These are phyloP conservation scores for Alternaria longipes DNA, from an alignment of 2,329 filamentous ascomycete species.

Conservation along the genomic window DNA sequence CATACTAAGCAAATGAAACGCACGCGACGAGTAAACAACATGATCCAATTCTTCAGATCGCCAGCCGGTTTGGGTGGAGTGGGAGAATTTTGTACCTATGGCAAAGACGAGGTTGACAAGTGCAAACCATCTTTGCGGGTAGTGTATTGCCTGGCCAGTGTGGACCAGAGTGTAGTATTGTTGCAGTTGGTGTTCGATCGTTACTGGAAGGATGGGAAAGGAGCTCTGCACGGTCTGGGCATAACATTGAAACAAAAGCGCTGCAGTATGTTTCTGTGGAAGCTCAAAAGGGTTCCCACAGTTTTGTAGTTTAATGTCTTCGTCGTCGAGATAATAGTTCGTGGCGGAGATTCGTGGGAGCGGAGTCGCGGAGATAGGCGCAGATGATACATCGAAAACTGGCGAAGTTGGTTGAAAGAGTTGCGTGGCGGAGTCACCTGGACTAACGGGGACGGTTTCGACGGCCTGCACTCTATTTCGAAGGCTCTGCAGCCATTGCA, in stretches of 20 bases:
- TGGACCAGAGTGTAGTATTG: conserved; percentile 17
- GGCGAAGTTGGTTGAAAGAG: background rate
- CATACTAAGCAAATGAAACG: conserved; percentile 20
- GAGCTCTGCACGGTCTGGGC: conserved; percentile 40
- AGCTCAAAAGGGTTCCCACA: conserved; percentile 16
- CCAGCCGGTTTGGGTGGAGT: conserved; percentile 35
- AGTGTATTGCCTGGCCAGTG: conserved; percentile 4
- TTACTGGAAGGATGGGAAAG: conserved; percentile 29
- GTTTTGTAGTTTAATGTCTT: conserved; percentile 25
- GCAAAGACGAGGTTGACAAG: conserved; percentile 53
- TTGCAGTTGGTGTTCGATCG: conserved; percentile 14
- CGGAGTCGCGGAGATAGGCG: background rate
- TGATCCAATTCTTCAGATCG: conserved; percentile 36
- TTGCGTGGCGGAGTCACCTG: background rate
- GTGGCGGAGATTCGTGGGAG: background rate
- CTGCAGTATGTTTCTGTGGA: conserved; percentile 23
- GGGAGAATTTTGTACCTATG: conserved; percentile 48
- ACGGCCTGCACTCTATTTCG: conserved; percentile 4
- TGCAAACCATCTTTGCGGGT: conserved; percentile 39
- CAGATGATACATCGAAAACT: background rate
- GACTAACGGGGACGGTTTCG: conserved; percentile 15
- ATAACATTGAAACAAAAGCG: conserved; percentile 39
- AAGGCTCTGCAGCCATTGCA: conserved; percentile 32
- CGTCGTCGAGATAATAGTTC: conserved; percentile 38
- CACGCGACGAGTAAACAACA: conserved; percentile 43